Base-by-base conservation (phyloP, 495 filamentous ascomycete genomes). In the Penicillium maclennaniae region DNA sequence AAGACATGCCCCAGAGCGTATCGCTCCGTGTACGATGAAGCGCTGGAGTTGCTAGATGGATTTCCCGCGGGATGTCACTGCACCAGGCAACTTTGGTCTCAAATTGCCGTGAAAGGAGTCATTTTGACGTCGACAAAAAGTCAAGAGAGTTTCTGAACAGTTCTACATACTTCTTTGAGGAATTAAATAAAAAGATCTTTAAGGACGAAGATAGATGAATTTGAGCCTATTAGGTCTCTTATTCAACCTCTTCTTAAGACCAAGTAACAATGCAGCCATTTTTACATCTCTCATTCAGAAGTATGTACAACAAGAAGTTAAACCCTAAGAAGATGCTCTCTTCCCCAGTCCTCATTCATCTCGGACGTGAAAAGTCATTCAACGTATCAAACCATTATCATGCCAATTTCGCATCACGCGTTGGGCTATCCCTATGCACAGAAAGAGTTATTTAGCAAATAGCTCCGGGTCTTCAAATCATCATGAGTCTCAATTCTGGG, bases 381-480 rank as follows among this genome's bases (percentile, higher is more conserved):
- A 43, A 25, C 17, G 23, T n/a, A 37, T 10, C 7, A 28, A 17
- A 12, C 14, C 15, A 31, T 12, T 27, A 26, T 44, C 40, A 57
- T 42, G 55, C 55, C 19, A 57, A 49, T 40, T 57, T 57, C 31
- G 40, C 44, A 1, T 34, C 27, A 19, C 50, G 55, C 17, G 50
- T 17, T 14, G 25, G 42, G 20, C 15, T 42, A 28, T 49, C 45
- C 55, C 55, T 58, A 34, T 28, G 10, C 12, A 9, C 7, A 26
- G 21, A 7, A 43, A 37, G 19, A 37, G 23, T 14, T 9, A 9
- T 23, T 55, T 55, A 55, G 53, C 42, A 31, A 34, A 40, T 20
- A 31, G 2, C 15, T 34, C 31, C 5, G 23, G 23, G 23, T 23
- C 23, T 23, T 14, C n/a, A 37, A n/a, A 37, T 47, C 23, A 40